Base-by-base conservation (phyloP, 192 early-diverging fungal genomes). In the Oehlia diaphana region DNA sequence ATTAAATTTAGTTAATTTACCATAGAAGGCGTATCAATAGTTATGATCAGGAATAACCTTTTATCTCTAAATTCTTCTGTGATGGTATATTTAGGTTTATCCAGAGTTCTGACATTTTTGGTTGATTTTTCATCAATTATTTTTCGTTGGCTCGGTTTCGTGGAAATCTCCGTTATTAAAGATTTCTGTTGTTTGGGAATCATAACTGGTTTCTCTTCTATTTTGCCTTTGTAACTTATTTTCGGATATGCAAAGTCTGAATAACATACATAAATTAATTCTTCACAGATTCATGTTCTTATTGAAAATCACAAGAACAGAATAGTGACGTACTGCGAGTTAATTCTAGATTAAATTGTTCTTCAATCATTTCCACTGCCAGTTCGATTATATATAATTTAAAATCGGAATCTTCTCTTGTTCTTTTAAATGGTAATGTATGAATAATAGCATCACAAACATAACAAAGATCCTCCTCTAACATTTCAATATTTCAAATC, bases 381-480 rank as follows among this genome's bases (percentile, higher is more conserved):
- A 94, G 79, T 79, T 92, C 92, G 42, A 91, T 84, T 47, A 94
- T 81, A 82, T 93, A 94, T 19, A 91, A 73, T 64, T 89, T 86
- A 79, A 85, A 94, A 75, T 93, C 91, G 19, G 81, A 72, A 50
- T 94, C 93, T 58, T 80, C 79, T 44, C 81, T 80, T 21, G 90
- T 73, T 70, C 93, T 89, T 49, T 83, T 74, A 39, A 85, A 85
- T 23, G 89, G 84, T 12, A 87, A 79, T 3, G 88, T 84, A 78
- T 94, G 84, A 37, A 94, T 82, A 70, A 91, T 92, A 16, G 91
- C 91, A 82, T 94, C 93, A 72, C 91, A 87, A 5, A 92, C 91
- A 7, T 92, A 72, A 71, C 87, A 90, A 14, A 67, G 53, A 39
- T 84, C 84, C 31, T 85, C 83, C 0, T 31, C 33, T 68, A 77